Conservation (phyloP, 2,329 filamentous ascomycete genomes). For the Calonectria pauciramosa region DNA sequence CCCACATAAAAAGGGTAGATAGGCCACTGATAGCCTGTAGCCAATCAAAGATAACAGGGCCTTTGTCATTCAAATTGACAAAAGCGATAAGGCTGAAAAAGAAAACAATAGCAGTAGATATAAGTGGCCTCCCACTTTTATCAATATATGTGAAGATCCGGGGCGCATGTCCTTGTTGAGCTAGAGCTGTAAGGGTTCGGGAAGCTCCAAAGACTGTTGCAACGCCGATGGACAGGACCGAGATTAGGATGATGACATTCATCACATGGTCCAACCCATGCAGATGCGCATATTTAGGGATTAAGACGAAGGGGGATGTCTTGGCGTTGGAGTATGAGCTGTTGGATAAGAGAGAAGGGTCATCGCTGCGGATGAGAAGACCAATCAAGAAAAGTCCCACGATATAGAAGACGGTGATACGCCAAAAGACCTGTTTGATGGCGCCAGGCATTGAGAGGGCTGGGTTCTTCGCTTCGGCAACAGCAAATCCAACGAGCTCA, state of each 20-base stretch:
- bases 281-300: neutral
- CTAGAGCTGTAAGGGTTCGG: neutral
- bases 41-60: neutral
- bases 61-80: neutral
- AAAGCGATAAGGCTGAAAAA: neutral
- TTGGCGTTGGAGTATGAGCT: neutral
- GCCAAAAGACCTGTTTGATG: conserved; percentile 43
- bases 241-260: neutral
- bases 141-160: neutral
- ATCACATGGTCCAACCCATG: neutral
- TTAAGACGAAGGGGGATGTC: neutral
- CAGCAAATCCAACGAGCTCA: conserved; percentile 42
- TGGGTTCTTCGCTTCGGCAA: conserved; percentile 41
- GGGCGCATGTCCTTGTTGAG: neutral
- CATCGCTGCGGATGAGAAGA: neutral
- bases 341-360: neutral
- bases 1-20: neutral
- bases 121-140: neutral
- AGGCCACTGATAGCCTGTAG: neutral
- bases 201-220: neutral
- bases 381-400: neutral
- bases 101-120: neutral
- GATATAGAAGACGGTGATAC: conserved; percentile 27
- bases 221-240: neutral
- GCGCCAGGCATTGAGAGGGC: conserved; percentile 41